Percentiles rank a stretch among this genome's conserved stretches.
Evolutionary conservation across 2,329 filamentous ascomycete genomes (phyloP).

Genomic region (Teratosphaeria pseudoeucalypti): DNA sequence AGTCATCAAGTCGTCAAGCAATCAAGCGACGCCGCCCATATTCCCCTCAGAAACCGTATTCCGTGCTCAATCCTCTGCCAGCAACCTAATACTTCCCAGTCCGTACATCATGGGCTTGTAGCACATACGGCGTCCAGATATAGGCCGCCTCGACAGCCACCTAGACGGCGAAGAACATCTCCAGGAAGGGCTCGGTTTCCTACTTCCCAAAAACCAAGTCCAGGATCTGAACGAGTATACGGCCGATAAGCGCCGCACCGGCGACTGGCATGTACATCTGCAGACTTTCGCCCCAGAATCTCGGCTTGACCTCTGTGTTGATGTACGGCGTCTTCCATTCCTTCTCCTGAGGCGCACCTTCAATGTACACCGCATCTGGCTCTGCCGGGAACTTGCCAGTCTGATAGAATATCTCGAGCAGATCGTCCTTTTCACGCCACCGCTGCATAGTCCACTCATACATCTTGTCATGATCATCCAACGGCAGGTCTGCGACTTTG

Average conservation of each 20-base stretch:
- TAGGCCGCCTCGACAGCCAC: not conserved
- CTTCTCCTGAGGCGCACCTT: slow-evolving; percentile 18
- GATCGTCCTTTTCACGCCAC: slow-evolving; percentile 84
- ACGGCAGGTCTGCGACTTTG: slow-evolving; percentile 64
- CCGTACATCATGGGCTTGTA: not conserved
- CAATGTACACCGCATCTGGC: slow-evolving; percentile 27
- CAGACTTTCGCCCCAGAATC: slow-evolving; percentile 30
- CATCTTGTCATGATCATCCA: slow-evolving; percentile 62
- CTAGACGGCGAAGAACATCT: not conserved
- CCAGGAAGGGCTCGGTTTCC: not conserved
- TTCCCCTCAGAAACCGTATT: not conserved
- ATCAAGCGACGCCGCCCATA: not conserved
- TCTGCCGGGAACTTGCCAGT: slow-evolving; percentile 77
- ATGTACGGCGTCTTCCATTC: slow-evolving; percentile 33
- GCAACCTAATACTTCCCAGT: not conserved
- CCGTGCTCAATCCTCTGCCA: not conserved
- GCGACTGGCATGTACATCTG: slow-evolving; percentile 34
- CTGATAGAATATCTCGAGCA: slow-evolving; percentile 65
- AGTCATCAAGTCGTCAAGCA: not conserved
- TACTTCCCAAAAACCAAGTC: slow-evolving; percentile 8
- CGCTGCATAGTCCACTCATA: slow-evolving; percentile 70
- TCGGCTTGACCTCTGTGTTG: slow-evolving; percentile 36
- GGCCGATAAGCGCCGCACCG: slow-evolving; percentile 26
- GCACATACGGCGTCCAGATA: not conserved
- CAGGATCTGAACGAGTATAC: slow-evolving; percentile 22